These are phyloP conservation scores for Clavariopsis aquatica DNA, from an alignment of 495 filamentous ascomycete species.

Conservation along the genomic window DNA sequence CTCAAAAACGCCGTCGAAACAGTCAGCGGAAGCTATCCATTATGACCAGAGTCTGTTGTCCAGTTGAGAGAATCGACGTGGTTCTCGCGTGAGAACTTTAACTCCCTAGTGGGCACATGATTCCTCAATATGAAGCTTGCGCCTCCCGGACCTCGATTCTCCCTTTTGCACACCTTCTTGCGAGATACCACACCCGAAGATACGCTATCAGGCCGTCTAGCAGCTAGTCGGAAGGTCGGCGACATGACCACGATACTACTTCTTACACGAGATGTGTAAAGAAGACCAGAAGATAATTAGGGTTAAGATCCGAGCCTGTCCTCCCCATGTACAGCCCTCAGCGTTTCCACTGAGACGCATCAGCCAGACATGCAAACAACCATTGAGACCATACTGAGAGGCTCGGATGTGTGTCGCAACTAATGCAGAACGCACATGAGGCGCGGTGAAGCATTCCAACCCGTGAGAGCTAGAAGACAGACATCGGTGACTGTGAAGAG, in stretches of 20 bases:
- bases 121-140: slow-evolving; percentile 30
- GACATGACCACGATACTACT: slow-evolving; percentile 55
- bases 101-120: slow-evolving; percentile 45
- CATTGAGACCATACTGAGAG: slow-evolving; percentile 53
- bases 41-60: slow-evolving; percentile 45
- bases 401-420: slow-evolving; percentile 44
- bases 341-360: slow-evolving; percentile 39
- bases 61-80: slow-evolving; percentile 43
- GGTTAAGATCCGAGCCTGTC: slow-evolving; percentile 76
- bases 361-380: slow-evolving; percentile 34
- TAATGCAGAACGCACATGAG: slow-evolving; percentile 44
- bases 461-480: slow-evolving; percentile 55
- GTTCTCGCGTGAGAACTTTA: slow-evolving; percentile 42
- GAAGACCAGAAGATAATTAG: slow-evolving; percentile 64
- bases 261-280: slow-evolving; percentile 50
- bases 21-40: slow-evolving; percentile 40
- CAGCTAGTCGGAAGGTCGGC: slow-evolving; percentile 50
- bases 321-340: slow-evolving; percentile 48
- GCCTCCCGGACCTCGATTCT: slow-evolving; percentile 47
- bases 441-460: slow-evolving; percentile 59
- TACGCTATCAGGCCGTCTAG: slow-evolving; percentile 31
- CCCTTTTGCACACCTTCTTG: slow-evolving; percentile 44
- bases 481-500: slow-evolving; percentile 66
- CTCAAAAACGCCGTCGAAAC: slow-evolving; percentile 24
- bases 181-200: slow-evolving; percentile 25